phyloP scores from a whole-genome alignment of 2,329 filamentous ascomycete genomes.

The Piedraia hortae region DNA sequence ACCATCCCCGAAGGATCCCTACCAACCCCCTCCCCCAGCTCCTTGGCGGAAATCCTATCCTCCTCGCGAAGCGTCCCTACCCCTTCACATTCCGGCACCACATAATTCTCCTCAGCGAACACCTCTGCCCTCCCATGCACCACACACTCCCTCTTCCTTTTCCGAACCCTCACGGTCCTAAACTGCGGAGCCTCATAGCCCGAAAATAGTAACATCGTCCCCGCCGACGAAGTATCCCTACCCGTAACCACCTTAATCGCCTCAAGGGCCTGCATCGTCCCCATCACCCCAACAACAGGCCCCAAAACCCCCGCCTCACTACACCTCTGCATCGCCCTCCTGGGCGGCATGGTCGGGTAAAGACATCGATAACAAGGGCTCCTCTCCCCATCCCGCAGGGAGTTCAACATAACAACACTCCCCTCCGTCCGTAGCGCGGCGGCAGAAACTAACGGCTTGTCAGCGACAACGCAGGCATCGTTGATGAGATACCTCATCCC shows the following conservation, averaged over 20 bases:
- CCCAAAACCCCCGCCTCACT: conserved; percentile 83
- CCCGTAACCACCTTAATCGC: conserved; percentile 55
- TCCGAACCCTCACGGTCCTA: conserved; percentile 45
- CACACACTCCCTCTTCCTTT: conserved; percentile 40
- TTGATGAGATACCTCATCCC: conserved; percentile 79
- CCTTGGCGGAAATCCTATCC: conserved; percentile 38
- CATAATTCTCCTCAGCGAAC: conserved; percentile 21
- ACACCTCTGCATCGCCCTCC: conserved; percentile 58
- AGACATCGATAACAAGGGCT: conserved; percentile 91
- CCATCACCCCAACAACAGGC: conserved; percentile 80
- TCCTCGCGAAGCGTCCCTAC: conserved; percentile 30
- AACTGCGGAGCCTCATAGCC: conserved; percentile 30
- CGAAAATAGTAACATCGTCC: no score
- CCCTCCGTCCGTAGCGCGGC: conserved; percentile 74
- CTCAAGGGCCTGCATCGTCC: conserved; percentile 71
- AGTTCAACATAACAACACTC: conserved; percentile 70
- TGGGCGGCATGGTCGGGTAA: conserved; percentile 65
- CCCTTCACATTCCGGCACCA: no score
- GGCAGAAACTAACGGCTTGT: conserved; percentile 62
- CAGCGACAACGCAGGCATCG: conserved; percentile 56
- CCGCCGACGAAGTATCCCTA: no score
- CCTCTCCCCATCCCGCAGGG: conserved; percentile 32
- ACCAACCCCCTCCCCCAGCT: conserved; percentile 25
- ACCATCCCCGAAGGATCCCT: no score
- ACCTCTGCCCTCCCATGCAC: no score